Evolutionary conservation across 345 rosid species (phyloP), one percentile per base, ranked within the genome.

Genomic region (Tarenaya hassleriana): DNA sequence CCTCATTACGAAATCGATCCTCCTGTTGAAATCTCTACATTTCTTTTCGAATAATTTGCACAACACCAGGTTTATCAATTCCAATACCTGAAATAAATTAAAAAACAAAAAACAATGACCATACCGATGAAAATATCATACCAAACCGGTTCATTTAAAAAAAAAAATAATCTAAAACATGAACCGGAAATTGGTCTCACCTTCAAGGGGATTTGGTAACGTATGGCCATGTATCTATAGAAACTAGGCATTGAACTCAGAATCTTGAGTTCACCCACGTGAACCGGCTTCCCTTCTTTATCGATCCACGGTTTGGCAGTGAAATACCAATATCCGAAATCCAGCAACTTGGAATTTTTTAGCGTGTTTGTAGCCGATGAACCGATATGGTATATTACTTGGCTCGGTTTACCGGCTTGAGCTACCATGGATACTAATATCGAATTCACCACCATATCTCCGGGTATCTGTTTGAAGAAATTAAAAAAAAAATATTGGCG

Each of bases 391-490:
- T 88, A 88, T 41, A 92, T 82, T 18, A 24, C 24, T 11, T 63
- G 64, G 0, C 60, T 15, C 0, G 53, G 58, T 21, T 61, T 60
- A 12, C 61, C 41, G 10, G 74, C 75, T 19, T 76, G 74, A 24
- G 76, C 84, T 1, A 67, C 75, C 73, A 79, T 76, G 1, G 87
- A 77, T 16, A 76, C 79, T 13, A 89, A 33, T 3, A 76, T 77
- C 7, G 77, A 69, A 47, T 83, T 89, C 69, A 89, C 92, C 51
- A 89, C 95, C 95, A 89, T 81, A 44, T 89, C 97, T 0, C 87
- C 95, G 0, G 96, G 97, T 27, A 85, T 69, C 89, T 88, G 54
- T 24, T 24, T 24, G 29, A 24, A 24, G 5, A 24, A 24, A 24
- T 24, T 24, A 24, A 2, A 2, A 16, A 16, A 16, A 17, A 24